Conservation (phyloP, 441 rosid genomes). For the Isatis lusitanica region DNA sequence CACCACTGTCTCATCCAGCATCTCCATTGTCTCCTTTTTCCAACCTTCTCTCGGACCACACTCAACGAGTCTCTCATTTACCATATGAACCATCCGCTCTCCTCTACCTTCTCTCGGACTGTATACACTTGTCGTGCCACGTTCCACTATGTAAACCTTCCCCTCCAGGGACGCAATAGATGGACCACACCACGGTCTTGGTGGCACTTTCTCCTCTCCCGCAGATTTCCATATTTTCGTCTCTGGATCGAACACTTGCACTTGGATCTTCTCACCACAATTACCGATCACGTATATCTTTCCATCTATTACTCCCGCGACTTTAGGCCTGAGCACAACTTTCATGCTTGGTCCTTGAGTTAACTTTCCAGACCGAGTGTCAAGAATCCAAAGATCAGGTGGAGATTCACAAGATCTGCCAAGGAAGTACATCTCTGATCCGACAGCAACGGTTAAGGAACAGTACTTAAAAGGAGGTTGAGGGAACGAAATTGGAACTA, state of each 20-base stretch:
- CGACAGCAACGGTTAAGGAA: neutral
- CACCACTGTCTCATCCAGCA: slow-evolving; percentile 48
- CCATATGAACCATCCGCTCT: slow-evolving; percentile 17
- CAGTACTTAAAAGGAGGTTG: neutral
- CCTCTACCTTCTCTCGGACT: slow-evolving; percentile 45
- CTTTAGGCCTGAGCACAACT: neutral
- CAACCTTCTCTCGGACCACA: slow-evolving; percentile 41
- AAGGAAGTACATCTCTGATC: neutral
- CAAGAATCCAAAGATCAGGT: neutral
- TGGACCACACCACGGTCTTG: neutral
- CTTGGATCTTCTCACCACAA: neutral
- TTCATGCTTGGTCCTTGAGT: neutral
- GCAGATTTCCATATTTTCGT: neutral
- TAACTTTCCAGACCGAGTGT: neutral
- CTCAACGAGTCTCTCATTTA: neutral
- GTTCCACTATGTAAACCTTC: slow-evolving; percentile 60
- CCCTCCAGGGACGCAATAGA: neutral
- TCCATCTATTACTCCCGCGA: neutral
- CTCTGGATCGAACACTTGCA: slow-evolving; percentile 1
- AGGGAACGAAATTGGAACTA: slow-evolving; percentile 21
- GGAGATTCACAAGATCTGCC: neutral
- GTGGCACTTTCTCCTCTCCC: neutral
- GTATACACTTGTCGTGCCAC: slow-evolving; percentile 48
- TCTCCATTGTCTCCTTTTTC: slow-evolving; percentile 44
- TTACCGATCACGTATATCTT: neutral